Conservation (phyloP, 2,329 filamentous ascomycete genomes). For the Fusarium pseudograminearum region DNA sequence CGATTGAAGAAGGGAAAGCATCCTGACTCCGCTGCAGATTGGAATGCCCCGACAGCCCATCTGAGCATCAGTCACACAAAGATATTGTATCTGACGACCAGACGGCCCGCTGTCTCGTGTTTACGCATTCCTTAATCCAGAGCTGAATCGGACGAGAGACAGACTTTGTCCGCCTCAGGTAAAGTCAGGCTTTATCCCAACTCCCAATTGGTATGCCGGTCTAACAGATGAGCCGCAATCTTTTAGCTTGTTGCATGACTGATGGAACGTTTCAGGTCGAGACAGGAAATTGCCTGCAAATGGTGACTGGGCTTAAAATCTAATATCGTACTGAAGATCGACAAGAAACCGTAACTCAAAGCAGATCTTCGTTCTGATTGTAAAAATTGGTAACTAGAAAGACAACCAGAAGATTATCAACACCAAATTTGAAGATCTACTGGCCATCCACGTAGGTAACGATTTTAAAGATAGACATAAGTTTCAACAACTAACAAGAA, state of each 20-base stretch:
- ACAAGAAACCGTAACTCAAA: not conserved
- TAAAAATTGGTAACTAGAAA: not conserved
- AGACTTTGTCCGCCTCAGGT: accelerated
- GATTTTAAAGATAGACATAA: not conserved
- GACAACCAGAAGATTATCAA: not conserved
- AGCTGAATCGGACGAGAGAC: not conserved
- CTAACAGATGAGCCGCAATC: not conserved
- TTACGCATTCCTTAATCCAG: not conserved
- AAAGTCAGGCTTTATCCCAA: not conserved
- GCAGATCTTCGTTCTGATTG: not conserved
- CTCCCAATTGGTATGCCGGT: not conserved
- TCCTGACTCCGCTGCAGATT: not conserved
- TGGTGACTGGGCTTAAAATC: no score
- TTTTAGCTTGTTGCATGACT: not conserved
- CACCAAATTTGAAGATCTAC: not conserved
- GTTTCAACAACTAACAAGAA: accelerated
- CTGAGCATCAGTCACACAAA: not conserved
- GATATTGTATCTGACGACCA: not conserved
- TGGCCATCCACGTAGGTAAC: not conserved
- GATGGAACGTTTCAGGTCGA: conserved; percentile 1
- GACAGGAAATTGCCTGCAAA: no score
- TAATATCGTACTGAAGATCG: accelerated
- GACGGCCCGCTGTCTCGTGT: not conserved
- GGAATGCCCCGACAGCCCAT: not conserved
- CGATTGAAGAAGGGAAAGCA: not conserved